Evolutionary conservation across 352 stramenopile species (phyloP).

Genomic region (Pythium aristosporum): DNA sequence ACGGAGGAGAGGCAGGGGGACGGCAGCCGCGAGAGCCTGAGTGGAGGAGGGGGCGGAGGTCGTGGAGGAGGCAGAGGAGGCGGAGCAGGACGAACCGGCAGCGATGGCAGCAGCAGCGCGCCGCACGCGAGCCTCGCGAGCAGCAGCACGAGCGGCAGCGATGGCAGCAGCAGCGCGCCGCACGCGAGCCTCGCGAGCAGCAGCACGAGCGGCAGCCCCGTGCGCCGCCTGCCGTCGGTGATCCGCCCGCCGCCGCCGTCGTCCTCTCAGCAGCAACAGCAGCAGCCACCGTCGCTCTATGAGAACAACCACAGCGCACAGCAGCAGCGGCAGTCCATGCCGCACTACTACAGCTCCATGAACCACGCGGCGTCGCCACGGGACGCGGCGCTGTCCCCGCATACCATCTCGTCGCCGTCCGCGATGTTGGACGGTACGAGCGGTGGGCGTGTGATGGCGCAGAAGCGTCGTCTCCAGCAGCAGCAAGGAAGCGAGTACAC

Average conservation of each 20-base stretch:
- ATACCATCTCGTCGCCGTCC: not conserved
- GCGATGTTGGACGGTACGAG: constrained; percentile 11
- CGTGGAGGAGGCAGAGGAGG: not conserved
- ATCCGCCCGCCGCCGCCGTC: constrained; percentile 24
- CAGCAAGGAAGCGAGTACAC: not conserved
- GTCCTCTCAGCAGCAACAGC: too few relatives aligned
- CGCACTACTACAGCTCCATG: not conserved
- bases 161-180: constrained; percentile 2
- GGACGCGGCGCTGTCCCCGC: not conserved
- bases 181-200: constrained; percentile 10
- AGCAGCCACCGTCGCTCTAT: not conserved
- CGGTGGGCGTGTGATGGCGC: constrained; percentile 2
- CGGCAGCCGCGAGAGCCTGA: not conserved
- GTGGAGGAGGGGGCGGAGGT: not conserved
- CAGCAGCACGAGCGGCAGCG: constrained; percentile 1
- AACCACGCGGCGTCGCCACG: constrained; percentile 6
- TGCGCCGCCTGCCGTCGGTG: constrained; percentile 40
- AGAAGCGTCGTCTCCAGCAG: constrained; percentile 19
- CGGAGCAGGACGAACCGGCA: not conserved
- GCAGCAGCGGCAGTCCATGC: constrained; percentile 8
- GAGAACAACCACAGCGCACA: not conserved
- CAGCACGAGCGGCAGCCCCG: constrained; percentile 33
- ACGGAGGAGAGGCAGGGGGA: not conserved
- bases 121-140: constrained; percentile 6
- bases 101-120: constrained; percentile 4